These are phyloP conservation scores for Diaporthe destruens DNA, from an alignment of 2,329 filamentous ascomycete species.

Conservation along the genomic window DNA sequence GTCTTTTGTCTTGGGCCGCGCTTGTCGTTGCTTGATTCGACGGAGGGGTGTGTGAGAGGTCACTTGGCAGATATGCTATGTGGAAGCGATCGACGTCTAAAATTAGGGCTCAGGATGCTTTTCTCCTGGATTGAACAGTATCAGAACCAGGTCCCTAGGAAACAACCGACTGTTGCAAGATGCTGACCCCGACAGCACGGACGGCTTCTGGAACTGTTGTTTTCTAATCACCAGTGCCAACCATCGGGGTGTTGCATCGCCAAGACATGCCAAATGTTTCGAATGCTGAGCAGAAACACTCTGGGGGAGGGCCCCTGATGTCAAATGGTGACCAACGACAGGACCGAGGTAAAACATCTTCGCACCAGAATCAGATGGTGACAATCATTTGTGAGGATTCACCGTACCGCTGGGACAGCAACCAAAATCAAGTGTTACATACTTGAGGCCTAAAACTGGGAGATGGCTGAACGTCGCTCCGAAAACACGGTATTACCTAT, in stretches of 20 bases:
- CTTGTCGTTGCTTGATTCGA: slow-evolving; percentile 30
- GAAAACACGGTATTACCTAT: not conserved
- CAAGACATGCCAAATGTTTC: slow-evolving; percentile 34
- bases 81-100: slow-evolving; percentile 29
- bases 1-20: slow-evolving; percentile 27
- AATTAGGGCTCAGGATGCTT: slow-evolving; percentile 14
- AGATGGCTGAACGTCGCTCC: not conserved
- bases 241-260: slow-evolving; percentile 31
- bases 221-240: slow-evolving; percentile 9
- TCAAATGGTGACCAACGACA: slow-evolving; percentile 13
- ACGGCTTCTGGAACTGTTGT: slow-evolving; percentile 29
- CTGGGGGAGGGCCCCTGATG: slow-evolving; percentile 24
- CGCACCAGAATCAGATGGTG: slow-evolving; percentile 18
- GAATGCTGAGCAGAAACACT: slow-evolving; percentile 34
- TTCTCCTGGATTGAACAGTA: slow-evolving; percentile 31
- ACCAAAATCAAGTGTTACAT: not conserved
- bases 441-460: too few species aligned
- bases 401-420: not conserved
- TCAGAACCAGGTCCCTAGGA: slow-evolving; percentile 24
- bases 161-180: slow-evolving; percentile 32
- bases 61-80: slow-evolving; percentile 27
- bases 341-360: slow-evolving; percentile 13
- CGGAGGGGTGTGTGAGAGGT: slow-evolving; percentile 27
- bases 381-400: slow-evolving; percentile 2
- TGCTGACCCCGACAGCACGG: slow-evolving; percentile 26